phyloP scores from a whole-genome alignment of 345 rosid species.

The Lumnitzera racemosa region DNA sequence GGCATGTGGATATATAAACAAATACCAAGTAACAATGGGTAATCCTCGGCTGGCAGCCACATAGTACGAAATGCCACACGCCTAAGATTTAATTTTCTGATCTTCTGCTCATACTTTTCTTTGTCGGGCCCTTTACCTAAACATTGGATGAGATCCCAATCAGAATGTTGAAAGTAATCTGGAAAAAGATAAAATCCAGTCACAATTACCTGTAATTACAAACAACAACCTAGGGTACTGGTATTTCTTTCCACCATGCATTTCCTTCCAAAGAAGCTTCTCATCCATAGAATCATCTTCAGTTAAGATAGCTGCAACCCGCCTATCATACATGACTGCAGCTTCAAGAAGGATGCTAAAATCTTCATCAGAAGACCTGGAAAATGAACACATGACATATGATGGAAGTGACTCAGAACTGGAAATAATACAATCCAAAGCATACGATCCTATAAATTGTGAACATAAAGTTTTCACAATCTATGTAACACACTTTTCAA shows the following conservation, averaged over 20 bases:
- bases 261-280: conserved; percentile 41
- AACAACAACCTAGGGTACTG: conserved; percentile 73
- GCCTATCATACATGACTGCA: conserved; percentile 91
- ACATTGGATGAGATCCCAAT: not conserved
- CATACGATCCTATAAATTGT: not conserved
- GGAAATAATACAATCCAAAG: not conserved
- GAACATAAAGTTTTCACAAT: too few relatives aligned
- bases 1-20: not conserved
- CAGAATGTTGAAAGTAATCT: not conserved
- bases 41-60: conserved; percentile 97
- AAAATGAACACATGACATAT: conserved; percentile 11
- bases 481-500: too few relatives aligned
- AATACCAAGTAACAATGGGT: conserved; percentile 78
- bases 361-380: conserved; percentile 98
- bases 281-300: conserved; percentile 45
- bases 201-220: conserved; percentile 67
- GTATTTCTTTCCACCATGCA: conserved; percentile 37
- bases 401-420: not conserved
- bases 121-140: conserved; percentile 94
- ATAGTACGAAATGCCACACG: conserved; percentile 91
- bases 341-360: conserved; percentile 94
- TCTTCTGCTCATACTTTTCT: conserved; percentile 80
- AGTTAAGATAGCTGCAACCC: conserved; percentile 72
- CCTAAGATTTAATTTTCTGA: conserved; percentile 60
- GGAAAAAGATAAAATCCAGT: not conserved